Conservation (phyloP, 2,329 filamentous ascomycete species). For the Thielaviopsis populi region DNA sequence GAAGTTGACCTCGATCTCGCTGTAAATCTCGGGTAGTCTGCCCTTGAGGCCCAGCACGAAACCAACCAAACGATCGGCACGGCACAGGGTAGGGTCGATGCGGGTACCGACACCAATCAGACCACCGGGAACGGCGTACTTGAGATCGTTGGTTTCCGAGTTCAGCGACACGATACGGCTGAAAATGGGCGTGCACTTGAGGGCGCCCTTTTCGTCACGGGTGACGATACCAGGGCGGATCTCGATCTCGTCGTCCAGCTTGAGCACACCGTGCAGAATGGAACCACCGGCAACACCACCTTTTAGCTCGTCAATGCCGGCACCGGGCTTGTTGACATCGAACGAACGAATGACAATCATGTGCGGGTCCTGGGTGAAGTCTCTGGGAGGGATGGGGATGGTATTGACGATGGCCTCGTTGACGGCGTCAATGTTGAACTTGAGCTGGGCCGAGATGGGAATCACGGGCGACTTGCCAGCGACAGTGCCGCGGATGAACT, state of each 20-base stretch:
- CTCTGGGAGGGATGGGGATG: conserved; percentile 79
- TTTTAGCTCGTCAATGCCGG: conserved; percentile 95
- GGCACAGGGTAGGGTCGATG: conserved; percentile 93
- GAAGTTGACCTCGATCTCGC: conserved; percentile 98
- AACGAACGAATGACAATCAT: conserved; percentile 99
- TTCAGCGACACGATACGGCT: conserved; percentile 89
- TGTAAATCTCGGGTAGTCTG: conserved; percentile 89
- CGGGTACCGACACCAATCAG: conserved; percentile 96
- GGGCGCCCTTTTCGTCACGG: conserved; percentile 81
- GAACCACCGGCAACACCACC: conserved; percentile 95
- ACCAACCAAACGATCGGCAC: conserved; percentile 96
- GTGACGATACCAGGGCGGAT: conserved; percentile 97
- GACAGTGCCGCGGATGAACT: conserved; percentile 95
- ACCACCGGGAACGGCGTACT: conserved; percentile 94
- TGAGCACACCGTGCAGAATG: conserved; percentile 91
- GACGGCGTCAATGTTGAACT: conserved; percentile 98
- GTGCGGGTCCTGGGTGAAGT: conserved; percentile 83
- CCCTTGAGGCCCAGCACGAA: conserved; percentile 94
- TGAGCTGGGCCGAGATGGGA: conserved; percentile 91
- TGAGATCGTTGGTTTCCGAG: conserved; percentile 94
- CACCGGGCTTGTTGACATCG: conserved; percentile 98
- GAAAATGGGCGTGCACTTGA: conserved; percentile 95
- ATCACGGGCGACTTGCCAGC: conserved; percentile 91
- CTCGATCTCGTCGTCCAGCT: conserved; percentile 95
- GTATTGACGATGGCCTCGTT: conserved; percentile 92